Evolutionary conservation across 1,284 basidiomycete genomes (phyloP).

Genomic region (Athelia sp.): DNA sequence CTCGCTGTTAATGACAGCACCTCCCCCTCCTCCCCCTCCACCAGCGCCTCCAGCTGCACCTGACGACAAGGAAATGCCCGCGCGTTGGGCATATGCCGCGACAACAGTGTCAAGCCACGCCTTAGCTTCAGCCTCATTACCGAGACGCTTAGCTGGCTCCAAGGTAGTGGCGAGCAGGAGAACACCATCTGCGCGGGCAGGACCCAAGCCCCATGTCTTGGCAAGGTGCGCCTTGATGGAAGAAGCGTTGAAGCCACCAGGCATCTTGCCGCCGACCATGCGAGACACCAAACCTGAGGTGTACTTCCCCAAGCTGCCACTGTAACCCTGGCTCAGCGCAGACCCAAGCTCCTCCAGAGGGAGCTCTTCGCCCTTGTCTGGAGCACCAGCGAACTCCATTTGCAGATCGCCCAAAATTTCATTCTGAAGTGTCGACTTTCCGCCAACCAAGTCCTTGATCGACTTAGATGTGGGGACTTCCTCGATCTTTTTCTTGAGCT

Average conservation of each 20-base stretch:
- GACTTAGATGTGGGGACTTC: conserved; percentile 93
- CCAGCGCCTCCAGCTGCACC: conserved; percentile 59
- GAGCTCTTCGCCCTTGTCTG: conserved; percentile 97
- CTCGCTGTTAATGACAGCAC: conserved; percentile 93
- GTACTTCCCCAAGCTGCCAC: conserved; percentile 91
- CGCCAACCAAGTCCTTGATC: conserved; percentile 97
- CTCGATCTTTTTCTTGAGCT: conserved; percentile 91
- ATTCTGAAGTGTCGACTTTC: conserved; percentile 97
- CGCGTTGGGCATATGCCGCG: conserved; percentile 78
- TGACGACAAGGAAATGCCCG: conserved; percentile 85
- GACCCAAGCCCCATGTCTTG: conserved; percentile 92
- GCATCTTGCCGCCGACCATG: conserved; percentile 94
- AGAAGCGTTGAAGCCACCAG: conserved; percentile 96
- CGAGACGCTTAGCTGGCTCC: conserved; percentile 93
- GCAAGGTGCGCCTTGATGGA: conserved; percentile 87
- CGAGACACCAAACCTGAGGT: conserved; percentile 90
- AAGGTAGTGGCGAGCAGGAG: conserved; percentile 87
- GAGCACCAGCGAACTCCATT: conserved; percentile 85
- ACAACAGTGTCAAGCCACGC: conserved; percentile 89
- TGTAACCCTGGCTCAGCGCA: conserved; percentile 77
- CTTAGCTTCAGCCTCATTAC: conserved; percentile 90
- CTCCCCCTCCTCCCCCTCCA: conserved; percentile 61
- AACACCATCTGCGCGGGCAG: conserved; percentile 86
- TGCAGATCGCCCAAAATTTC: conserved; percentile 94
- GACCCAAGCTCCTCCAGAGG: conserved; percentile 94